Conservation (phyloP, 192 early-diverging fungal species). For the Coemansia sp. region DNA sequence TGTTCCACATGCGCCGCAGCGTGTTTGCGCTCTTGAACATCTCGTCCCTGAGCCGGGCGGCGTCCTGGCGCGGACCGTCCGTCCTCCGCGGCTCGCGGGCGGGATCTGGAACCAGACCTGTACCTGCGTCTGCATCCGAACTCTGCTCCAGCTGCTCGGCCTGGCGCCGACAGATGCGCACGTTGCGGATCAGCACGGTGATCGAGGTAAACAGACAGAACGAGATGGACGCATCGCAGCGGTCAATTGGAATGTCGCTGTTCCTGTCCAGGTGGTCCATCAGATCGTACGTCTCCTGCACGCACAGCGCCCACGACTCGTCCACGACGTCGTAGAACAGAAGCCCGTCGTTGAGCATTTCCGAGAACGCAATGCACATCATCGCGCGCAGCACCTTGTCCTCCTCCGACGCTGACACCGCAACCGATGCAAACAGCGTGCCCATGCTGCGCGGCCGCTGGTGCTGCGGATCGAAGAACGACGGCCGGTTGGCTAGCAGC, state of each 20-base stretch:
- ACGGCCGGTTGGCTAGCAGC: constrained; percentile 48
- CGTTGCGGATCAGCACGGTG: constrained; percentile 46
- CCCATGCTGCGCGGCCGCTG: constrained; percentile 17
- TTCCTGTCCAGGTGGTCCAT: constrained; percentile 42
- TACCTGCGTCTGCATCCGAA: neutral
- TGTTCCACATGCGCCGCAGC: constrained; percentile 40
- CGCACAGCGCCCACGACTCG: constrained; percentile 43
- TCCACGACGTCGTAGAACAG: constrained; percentile 42
- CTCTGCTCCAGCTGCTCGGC: constrained; percentile 2
- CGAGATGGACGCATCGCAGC: constrained; percentile 38
- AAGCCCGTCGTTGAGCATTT: constrained; percentile 45
- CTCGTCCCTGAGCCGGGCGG: neutral
- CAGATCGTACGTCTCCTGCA: constrained; percentile 30
- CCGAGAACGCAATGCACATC: constrained; percentile 35
- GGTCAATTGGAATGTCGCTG: constrained; percentile 47
- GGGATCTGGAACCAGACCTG: neutral
- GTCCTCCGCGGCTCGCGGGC: neutral
- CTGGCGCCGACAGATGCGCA: constrained; percentile 33
- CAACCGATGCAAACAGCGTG: constrained; percentile 5
- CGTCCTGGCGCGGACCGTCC: neutral
- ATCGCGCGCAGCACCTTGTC: constrained; percentile 36
- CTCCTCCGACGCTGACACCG: constrained; percentile 21
- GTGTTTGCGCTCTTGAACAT: constrained; percentile 10
- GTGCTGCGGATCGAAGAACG: constrained; percentile 27
- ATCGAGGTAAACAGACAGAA: constrained; percentile 43